A percentile compares a stretch with the other conserved stretches of the same genome.
These are phyloP conservation scores for Allium fistulosum DNA, from an alignment of 106 monocot species.

Conservation along the genomic window DNA sequence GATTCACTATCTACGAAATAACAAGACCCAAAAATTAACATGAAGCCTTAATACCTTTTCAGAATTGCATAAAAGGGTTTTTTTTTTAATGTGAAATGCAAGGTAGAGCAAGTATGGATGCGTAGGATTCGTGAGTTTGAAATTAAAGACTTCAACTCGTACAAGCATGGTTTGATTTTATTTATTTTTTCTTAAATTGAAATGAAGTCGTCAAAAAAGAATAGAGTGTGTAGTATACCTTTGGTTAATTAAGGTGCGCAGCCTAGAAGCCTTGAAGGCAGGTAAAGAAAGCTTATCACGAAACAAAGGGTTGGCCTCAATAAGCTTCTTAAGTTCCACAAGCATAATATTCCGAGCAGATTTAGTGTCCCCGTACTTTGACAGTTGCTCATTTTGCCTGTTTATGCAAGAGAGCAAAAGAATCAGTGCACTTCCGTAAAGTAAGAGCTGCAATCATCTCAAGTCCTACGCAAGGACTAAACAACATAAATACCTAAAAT, in stretches of 20 bases:
- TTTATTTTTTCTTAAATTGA: not conserved
- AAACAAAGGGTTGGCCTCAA: constrained; percentile 85
- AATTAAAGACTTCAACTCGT: not conserved
- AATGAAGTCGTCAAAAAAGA: not conserved
- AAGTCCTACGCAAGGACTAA: not conserved
- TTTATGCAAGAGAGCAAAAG: not conserved
- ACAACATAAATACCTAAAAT: constrained; percentile 53
- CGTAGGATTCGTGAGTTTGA: not conserved
- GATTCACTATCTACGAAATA: too few relatives aligned
- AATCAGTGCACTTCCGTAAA: not conserved
- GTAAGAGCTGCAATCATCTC: not conserved
- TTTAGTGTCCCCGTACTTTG: constrained; percentile 93
- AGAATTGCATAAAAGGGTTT: not conserved
- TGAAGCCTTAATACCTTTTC: not conserved
- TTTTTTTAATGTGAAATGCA: not conserved
- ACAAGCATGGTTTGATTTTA: not conserved
- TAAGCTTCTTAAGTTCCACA: constrained; percentile 78
- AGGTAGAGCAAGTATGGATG: too few relatives aligned
- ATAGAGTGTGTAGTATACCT: constrained; percentile 27
- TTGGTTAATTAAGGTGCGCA: constrained; percentile 95
- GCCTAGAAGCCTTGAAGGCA: constrained; percentile 78
- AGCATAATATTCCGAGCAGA: constrained; percentile 91
- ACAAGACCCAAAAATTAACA: too few relatives aligned
- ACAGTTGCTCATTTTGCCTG: constrained; percentile 96
- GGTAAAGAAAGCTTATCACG: constrained; percentile 85